Percentiles rank a stretch among this genome's conserved stretches.
Evolutionary conservation across 169 alveolate genomes (phyloP).

Genomic region (Cyclospora cayetanensis): DNA sequence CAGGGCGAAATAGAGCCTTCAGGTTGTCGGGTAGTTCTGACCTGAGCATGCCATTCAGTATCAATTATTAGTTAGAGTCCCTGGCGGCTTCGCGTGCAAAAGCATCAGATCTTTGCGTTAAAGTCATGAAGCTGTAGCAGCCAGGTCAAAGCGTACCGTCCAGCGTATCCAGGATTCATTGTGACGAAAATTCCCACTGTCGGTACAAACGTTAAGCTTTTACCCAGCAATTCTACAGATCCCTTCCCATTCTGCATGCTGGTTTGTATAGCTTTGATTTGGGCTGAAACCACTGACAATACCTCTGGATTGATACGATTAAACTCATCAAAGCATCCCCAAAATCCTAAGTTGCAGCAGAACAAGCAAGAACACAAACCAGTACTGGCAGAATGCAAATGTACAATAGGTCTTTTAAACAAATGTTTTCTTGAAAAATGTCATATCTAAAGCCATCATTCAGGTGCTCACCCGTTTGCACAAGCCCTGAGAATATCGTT

Average conservation of each 20-base stretch:
- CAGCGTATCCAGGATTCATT: constrained; percentile 99
- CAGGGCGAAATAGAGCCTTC: constrained; percentile 97
- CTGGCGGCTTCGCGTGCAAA: no score
- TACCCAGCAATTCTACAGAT: constrained; percentile 84
- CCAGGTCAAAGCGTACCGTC: constrained; percentile 91
- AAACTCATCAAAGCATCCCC: constrained; percentile 99
- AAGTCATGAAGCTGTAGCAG: background rate
- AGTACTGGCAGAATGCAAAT: background rate
- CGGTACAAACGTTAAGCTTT: constrained; percentile 79
- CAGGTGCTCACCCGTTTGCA: constrained; percentile 67
- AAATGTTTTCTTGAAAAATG: no score
- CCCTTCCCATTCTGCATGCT: constrained; percentile 88
- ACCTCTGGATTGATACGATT: constrained; percentile 97
- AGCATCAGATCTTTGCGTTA: no score
- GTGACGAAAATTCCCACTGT: constrained; percentile 88
- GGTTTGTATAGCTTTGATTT: constrained; percentile 94
- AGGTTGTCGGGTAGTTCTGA: constrained; percentile 98
- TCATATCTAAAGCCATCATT: background rate
- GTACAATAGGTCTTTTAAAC: background rate
- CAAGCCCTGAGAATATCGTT: constrained; percentile 94
- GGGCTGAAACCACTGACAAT: constrained; percentile 96
- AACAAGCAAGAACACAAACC: background rate
- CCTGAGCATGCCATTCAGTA: no score
- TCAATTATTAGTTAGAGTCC: no score
- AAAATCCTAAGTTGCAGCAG: constrained; percentile 87